Evolutionary conservation across 2,329 filamentous ascomycete genomes (phyloP).

Genomic region (Diaporthe caulivora): DNA sequence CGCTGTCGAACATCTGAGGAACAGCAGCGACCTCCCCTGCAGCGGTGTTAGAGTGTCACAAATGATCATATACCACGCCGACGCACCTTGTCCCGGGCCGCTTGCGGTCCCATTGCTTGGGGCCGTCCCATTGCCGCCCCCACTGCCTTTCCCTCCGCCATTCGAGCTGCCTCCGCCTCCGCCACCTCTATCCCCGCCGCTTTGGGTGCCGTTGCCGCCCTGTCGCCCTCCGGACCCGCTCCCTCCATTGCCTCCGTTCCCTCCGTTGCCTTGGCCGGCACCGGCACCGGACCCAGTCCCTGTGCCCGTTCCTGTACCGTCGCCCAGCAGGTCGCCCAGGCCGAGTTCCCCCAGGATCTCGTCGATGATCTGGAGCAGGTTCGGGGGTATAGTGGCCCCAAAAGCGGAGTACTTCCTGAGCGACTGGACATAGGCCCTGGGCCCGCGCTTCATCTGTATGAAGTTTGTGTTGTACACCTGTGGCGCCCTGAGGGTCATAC

Average conservation of each 20-base stretch:
- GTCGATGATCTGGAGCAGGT: conserved; percentile 50
- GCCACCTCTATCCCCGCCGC: not conserved
- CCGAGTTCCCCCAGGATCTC: conserved; percentile 51
- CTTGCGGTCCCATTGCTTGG: conserved; percentile 24
- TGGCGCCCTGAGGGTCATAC: conserved; percentile 53
- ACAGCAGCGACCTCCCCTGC: conserved; percentile 55
- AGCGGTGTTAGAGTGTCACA: conserved; percentile 40
- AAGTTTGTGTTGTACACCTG: conserved; percentile 55
- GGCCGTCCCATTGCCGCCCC: conserved; percentile 24
- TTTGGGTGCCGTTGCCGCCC: not conserved
- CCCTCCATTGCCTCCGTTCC: conserved; percentile 19
- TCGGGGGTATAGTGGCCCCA: conserved; percentile 50
- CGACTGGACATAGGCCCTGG: conserved; percentile 46
- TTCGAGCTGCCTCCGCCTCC: not conserved
- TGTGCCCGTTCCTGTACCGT: not conserved
- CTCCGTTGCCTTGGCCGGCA: conserved; percentile 18
- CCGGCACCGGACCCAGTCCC: conserved; percentile 9
- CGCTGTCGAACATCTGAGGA: conserved; percentile 60
- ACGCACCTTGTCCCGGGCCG: conserved; percentile 39
- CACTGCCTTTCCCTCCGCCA: not conserved
- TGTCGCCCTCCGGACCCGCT: conserved; percentile 1
- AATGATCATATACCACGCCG: not conserved
- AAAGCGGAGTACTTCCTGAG: conserved; percentile 56
- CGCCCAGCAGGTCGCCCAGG: conserved; percentile 37
- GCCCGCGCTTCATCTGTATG: conserved; percentile 50